These are phyloP conservation scores for Suhomyces panamericanus DNA, from an alignment of 1,139 yeast genomes.

Conservation along the genomic window DNA sequence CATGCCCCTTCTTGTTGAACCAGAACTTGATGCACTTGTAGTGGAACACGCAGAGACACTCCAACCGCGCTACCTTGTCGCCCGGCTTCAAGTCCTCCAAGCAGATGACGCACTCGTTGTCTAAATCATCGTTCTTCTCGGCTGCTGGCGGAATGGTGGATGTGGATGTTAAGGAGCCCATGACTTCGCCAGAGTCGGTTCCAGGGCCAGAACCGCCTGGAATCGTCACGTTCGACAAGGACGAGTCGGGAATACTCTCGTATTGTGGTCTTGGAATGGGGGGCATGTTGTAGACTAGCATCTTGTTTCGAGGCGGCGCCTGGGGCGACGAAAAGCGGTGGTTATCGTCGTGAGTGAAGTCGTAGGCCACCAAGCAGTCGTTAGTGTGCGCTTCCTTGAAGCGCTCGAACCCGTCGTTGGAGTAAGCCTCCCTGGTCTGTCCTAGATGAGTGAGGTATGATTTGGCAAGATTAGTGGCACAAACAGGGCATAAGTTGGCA, in stretches of 20 bases:
- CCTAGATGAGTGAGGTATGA: conserved; percentile 46
- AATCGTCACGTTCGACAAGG: conserved; percentile 14
- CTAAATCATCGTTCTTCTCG: conserved; percentile 33
- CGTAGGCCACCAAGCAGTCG: conserved; percentile 64
- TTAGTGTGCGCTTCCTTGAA: conserved; percentile 69
- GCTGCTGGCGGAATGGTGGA: conserved; percentile 24
- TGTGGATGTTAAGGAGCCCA: conserved; percentile 28
- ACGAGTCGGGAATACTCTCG: conserved; percentile 31
- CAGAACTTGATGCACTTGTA: conserved; percentile 86
- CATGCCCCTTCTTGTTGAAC: conserved; percentile 83
- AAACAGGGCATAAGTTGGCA: conserved; percentile 45
- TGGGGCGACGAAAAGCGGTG: conserved; percentile 38
- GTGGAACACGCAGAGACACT: conserved; percentile 93
- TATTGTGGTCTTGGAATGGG: conserved; percentile 52
- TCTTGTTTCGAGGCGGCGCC: conserved; percentile 61
- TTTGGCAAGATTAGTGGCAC: conserved; percentile 52
- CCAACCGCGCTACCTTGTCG: conserved; percentile 86
- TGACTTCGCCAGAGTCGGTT: conserved; percentile 4
- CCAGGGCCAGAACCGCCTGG: not conserved
- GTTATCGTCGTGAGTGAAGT: conserved; percentile 61
- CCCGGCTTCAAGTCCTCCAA: conserved; percentile 85
- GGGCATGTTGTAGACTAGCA: conserved; percentile 77
- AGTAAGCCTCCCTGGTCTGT: conserved; percentile 20
- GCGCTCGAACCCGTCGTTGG: conserved; percentile 39
- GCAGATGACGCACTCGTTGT: conserved; percentile 87